These are phyloP conservation scores for Lathyrus tuberosus DNA, from an alignment of 306 rosid species.

Conservation along the genomic window DNA sequence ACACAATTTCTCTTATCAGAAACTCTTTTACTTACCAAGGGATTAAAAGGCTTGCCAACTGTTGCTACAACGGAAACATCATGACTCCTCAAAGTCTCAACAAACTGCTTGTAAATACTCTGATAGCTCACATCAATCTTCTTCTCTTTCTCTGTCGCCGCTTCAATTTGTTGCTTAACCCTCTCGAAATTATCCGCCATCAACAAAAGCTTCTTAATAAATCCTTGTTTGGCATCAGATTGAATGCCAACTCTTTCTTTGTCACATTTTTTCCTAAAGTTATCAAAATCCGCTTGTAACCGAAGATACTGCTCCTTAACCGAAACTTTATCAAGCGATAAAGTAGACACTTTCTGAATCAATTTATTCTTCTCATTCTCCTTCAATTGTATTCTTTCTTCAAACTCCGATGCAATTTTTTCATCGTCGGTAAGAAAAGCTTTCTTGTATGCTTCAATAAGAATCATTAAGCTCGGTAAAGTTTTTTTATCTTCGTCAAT, in stretches of 20 bases:
- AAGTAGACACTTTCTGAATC: constrained; percentile 51
- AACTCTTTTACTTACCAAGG: too few relatives aligned
- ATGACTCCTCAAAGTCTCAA: constrained; percentile 78
- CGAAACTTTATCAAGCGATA: constrained; percentile 59
- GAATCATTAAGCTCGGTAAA: constrained; percentile 49
- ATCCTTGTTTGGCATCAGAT: too few relatives aligned
- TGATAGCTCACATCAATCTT: constrained; percentile 91
- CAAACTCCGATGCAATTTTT: constrained; percentile 55
- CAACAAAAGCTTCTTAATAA: too few relatives aligned
- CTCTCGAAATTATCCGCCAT: too few relatives aligned
- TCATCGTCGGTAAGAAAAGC: constrained; percentile 63
- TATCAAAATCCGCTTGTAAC: constrained; percentile 92
- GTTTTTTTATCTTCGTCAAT: constrained; percentile 37
- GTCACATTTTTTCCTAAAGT: too few relatives aligned
- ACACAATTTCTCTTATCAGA: too few relatives aligned
- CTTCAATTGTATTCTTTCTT: too few relatives aligned
- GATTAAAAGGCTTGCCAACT: too few relatives aligned
- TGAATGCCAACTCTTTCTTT: too few relatives aligned
- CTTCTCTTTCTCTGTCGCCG: too few relatives aligned
- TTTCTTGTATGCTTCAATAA: constrained; percentile 67
- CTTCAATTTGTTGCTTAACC: too few relatives aligned
- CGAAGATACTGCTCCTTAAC: constrained; percentile 73
- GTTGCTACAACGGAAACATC: constrained; percentile 62
- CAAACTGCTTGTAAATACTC: constrained; percentile 92
- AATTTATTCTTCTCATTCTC: constrained; percentile 57